Evolutionary conservation across 306 rosid genomes (phyloP).

Genomic region (Trifolium subterraneum): DNA sequence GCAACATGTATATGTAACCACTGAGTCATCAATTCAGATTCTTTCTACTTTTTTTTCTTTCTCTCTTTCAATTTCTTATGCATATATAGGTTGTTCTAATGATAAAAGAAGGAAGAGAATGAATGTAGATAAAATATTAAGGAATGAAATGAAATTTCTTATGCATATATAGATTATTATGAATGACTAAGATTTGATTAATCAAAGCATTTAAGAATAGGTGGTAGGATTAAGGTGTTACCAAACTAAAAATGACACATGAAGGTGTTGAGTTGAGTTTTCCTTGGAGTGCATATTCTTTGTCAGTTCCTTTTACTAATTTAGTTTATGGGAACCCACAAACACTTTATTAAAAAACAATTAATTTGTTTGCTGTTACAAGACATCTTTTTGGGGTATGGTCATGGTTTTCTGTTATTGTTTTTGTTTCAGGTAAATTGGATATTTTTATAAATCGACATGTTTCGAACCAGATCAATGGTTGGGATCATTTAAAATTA

Average conservation of each 20-base stretch:
- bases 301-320: conserved; percentile 32
- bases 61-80: neutral
- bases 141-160: conserved; percentile 22
- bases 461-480: too few relatives aligned
- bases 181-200: conserved; percentile 52
- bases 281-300: conserved; percentile 22
- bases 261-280: conserved; percentile 13
- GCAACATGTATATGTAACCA: conserved; percentile 46
- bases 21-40: conserved; percentile 50
- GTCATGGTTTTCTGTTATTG: neutral
- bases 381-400: conserved; percentile 30
- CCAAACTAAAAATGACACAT: conserved; percentile 33
- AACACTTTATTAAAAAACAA: conserved; percentile 31
- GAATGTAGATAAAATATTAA: conserved; percentile 27
- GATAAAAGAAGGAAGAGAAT: conserved; percentile 24
- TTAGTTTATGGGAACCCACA: conserved; percentile 47
- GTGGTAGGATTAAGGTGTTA: conserved; percentile 7
- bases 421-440: neutral
- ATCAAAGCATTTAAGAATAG: conserved; percentile 36
- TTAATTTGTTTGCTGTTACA: conserved; percentile 41
- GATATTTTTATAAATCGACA: too few relatives aligned
- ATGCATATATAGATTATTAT: too few relatives aligned
- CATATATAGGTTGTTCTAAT: conserved; percentile 1
- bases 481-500: too few relatives aligned
- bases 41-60: neutral